phyloP scores from a whole-genome alignment of 1,284 basidiomycete species.

The Malassezia sympodialis region DNA sequence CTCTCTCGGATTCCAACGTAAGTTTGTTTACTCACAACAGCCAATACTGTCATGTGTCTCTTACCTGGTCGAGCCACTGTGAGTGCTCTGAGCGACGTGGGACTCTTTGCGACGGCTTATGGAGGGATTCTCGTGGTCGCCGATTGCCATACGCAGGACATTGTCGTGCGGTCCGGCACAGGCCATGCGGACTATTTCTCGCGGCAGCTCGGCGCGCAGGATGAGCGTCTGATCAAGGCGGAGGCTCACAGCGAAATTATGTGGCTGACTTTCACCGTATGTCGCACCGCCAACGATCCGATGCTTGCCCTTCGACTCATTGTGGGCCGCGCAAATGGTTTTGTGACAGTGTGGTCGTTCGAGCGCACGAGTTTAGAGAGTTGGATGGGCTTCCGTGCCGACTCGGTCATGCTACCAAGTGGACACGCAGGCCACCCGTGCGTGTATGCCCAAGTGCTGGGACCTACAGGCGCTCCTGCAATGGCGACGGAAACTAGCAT shows the following conservation, averaged over 20 bases:
- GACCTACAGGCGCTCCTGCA: conserved; percentile 18
- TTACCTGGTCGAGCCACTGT: conserved; percentile 31
- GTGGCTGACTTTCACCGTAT: conserved; percentile 28
- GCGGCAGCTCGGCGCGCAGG: conserved; percentile 13
- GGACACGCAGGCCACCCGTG: not conserved
- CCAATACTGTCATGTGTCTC: conserved; percentile 29
- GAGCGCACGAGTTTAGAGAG: conserved; percentile 23
- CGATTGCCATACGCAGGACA: conserved; percentile 32
- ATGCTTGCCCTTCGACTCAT: conserved; percentile 33
- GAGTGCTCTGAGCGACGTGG: conserved; percentile 28
- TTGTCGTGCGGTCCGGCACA: conserved; percentile 37
- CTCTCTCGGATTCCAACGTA: conserved; percentile 35
- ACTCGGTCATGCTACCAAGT: not conserved
- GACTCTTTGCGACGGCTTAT: conserved; percentile 36
- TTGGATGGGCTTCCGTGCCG: conserved; percentile 26
- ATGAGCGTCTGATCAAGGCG: conserved; percentile 24
- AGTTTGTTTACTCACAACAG: not conserved
- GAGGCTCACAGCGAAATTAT: conserved; percentile 30
- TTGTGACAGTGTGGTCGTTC: conserved; percentile 36
- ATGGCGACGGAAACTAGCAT: not conserved
- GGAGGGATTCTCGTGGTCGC: conserved; percentile 34
- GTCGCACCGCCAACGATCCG: conserved; percentile 25
- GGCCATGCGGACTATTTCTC: conserved; percentile 19
- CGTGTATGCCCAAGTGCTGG: conserved; percentile 23
- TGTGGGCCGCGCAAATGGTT: conserved; percentile 27